These are phyloP conservation scores for Delitschia confertaspora DNA, from an alignment of 495 filamentous ascomycete genomes.

Conservation along the genomic window DNA sequence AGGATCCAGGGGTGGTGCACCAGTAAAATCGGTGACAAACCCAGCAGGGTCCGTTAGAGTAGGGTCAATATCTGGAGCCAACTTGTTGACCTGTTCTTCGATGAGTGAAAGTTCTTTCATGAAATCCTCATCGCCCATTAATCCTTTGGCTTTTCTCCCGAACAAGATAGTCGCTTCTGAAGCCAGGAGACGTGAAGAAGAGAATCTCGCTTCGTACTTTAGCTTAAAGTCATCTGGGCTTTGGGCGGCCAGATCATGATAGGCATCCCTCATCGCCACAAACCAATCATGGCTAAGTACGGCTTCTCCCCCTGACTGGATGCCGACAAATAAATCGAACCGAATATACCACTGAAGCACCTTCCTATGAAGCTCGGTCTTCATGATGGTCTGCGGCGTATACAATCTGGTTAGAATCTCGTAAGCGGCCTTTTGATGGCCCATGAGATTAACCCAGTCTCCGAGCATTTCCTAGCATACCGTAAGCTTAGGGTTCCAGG, in stretches of 20 bases:
- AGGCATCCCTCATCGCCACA: slow-evolving; percentile 52
- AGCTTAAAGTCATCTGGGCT: slow-evolving; percentile 55
- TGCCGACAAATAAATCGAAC: slow-evolving; percentile 75
- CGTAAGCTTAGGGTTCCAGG: slow-evolving; percentile 3
- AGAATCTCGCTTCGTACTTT: slow-evolving; percentile 56
- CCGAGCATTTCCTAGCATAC: slow-evolving; percentile 73
- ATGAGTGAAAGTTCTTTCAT: slow-evolving; percentile 50
- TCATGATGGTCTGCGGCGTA: slow-evolving; percentile 66
- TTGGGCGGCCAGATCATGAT: slow-evolving; percentile 45
- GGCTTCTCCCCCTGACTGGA: slow-evolving; percentile 71
- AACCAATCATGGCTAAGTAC: slow-evolving; percentile 77
- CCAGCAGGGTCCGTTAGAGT: slow-evolving; percentile 49
- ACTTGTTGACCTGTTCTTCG: slow-evolving; percentile 43
- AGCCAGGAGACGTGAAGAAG: slow-evolving; percentile 62
- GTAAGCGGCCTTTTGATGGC: slow-evolving; percentile 85
- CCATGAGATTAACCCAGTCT: slow-evolving; percentile 85
- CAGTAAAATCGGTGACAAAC: slow-evolving; percentile 50
- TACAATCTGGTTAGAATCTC: slow-evolving; percentile 69
- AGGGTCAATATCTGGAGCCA: slow-evolving; percentile 50
- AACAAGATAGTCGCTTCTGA: slow-evolving; percentile 74
- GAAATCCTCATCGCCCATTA: slow-evolving; percentile 59
- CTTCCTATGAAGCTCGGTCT: slow-evolving; percentile 56
- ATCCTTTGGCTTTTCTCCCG: slow-evolving; percentile 55
- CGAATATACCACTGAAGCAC: slow-evolving; percentile 81
- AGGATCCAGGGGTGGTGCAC: slow-evolving; percentile 41